A percentile compares a stretch with the other conserved stretches of the same genome.
Conservation (phyloP, 2,329 filamentous ascomycete species). For the Stemphylium lycopersici region DNA sequence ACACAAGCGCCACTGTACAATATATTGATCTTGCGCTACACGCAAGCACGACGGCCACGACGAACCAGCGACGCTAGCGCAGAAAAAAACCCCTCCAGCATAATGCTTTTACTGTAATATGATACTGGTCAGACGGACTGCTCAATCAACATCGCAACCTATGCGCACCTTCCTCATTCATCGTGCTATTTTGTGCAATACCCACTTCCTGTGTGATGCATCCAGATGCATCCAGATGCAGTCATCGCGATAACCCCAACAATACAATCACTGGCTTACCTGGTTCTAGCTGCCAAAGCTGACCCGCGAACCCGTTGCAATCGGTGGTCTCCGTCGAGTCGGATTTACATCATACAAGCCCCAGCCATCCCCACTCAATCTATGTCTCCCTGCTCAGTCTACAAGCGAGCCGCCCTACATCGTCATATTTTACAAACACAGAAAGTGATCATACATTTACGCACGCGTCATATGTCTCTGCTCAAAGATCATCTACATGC, state of each 20-base stretch:
- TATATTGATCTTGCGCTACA: constrained; percentile 25
- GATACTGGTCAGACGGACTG: constrained; percentile 16
- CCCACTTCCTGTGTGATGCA: constrained; percentile 15
- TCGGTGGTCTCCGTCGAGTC: neutral
- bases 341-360: constrained; percentile 1
- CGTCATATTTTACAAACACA: neutral
- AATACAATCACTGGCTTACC: constrained; percentile 1
- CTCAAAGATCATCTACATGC: constrained; percentile 1
- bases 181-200: constrained; percentile 7
- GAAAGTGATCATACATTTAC: constrained; percentile 4
- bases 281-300: neutral
- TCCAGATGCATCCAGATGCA: neutral
- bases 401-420: constrained; percentile 9
- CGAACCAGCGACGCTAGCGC: constrained; percentile 20
- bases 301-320: neutral
- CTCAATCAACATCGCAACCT: constrained; percentile 13
- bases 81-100: constrained; percentile 25
- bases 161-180: constrained; percentile 27
- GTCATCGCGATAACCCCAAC: constrained; percentile 6
- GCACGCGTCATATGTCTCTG: neutral
- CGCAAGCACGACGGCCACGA: constrained; percentile 26
- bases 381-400: constrained; percentile 3
- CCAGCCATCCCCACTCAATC: constrained; percentile 9
- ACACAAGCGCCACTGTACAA: constrained; percentile 27
- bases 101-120: constrained; percentile 20